Evolutionary conservation across 1,284 basidiomycete genomes (phyloP).

Genomic region (Inonotus obliquus): DNA sequence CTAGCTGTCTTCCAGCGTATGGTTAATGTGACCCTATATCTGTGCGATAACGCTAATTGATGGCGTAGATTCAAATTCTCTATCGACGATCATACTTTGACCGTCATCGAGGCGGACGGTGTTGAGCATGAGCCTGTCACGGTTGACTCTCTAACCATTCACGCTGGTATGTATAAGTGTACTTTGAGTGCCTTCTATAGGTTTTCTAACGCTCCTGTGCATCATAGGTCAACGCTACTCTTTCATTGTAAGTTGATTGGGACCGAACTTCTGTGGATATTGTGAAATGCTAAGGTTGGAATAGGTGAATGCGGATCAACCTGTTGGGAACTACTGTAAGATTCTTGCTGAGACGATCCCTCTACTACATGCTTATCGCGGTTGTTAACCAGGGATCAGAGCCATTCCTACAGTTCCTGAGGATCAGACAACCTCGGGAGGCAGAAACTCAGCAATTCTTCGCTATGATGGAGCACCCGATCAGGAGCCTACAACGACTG

Average conservation of each 20-base stretch:
- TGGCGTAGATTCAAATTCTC: conserved; percentile 16
- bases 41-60: too few relatives aligned
- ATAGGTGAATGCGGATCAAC: conserved; percentile 34
- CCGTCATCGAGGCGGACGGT: conserved; percentile 40
- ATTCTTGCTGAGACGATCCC: too few relatives aligned
- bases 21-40: too few relatives aligned
- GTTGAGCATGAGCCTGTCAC: conserved; percentile 28
- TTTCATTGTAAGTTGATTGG: too few relatives aligned
- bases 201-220: too few relatives aligned
- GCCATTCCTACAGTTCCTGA: conserved; percentile 18
- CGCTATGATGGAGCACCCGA: conserved; percentile 31
- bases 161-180: too few relatives aligned
- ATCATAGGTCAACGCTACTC: too few relatives aligned
- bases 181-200: too few relatives aligned
- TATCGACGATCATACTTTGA: conserved; percentile 21
- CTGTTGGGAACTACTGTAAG: conserved; percentile 28
- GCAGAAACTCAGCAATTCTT: conserved; percentile 29
- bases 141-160: neutral
- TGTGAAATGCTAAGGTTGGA: too few relatives aligned
- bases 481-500: conserved; percentile 28
- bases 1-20: conserved; percentile 37
- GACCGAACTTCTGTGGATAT: too few relatives aligned
- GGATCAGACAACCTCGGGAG: conserved; percentile 23
- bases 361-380: too few relatives aligned
- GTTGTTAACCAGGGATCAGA: too few relatives aligned